Conservation (phyloP, 306 rosid genomes). For the Luffa acutangula region DNA sequence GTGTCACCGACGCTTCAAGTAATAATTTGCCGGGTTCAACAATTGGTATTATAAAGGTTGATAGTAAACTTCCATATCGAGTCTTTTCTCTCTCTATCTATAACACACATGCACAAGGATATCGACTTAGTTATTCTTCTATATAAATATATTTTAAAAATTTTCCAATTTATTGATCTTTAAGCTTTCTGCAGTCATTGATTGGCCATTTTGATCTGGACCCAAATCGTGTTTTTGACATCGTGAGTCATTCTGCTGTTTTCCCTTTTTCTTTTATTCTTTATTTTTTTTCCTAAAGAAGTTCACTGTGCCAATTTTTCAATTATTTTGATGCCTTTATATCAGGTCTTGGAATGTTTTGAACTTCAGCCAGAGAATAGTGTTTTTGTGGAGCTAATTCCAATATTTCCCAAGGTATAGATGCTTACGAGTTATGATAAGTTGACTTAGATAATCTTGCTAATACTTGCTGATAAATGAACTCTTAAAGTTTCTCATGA, state of each 20-base stretch:
- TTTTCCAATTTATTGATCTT: conserved; percentile 15
- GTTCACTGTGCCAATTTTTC: conserved; percentile 1
- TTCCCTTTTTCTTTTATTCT: conserved; percentile 1
- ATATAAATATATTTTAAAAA: background rate
- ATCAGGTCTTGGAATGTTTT: conserved; percentile 85
- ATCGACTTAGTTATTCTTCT: background rate
- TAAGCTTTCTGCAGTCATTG: conserved; percentile 64
- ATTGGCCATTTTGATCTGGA: conserved; percentile 98
- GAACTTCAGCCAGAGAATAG: conserved; percentile 82
- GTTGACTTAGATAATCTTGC: background rate
- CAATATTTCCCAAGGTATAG: conserved; percentile 86
- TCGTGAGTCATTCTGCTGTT: conserved; percentile 43
- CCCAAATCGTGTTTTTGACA: conserved; percentile 96
- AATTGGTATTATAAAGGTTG: conserved; percentile 95
- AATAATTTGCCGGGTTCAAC: conserved; percentile 56
- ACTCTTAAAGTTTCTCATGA: conserved; percentile 7
- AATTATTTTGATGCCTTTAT: background rate
- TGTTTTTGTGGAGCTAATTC: conserved; percentile 81
- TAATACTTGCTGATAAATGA: background rate
- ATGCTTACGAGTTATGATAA: background rate
- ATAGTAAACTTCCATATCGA: conserved; percentile 20
- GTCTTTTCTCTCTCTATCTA: background rate
- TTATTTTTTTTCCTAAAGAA: background rate
- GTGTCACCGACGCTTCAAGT: conserved; percentile 45
- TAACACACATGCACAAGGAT: background rate